Conservation (phyloP, 306 rosid genomes). For the Dryas alaskensis region DNA sequence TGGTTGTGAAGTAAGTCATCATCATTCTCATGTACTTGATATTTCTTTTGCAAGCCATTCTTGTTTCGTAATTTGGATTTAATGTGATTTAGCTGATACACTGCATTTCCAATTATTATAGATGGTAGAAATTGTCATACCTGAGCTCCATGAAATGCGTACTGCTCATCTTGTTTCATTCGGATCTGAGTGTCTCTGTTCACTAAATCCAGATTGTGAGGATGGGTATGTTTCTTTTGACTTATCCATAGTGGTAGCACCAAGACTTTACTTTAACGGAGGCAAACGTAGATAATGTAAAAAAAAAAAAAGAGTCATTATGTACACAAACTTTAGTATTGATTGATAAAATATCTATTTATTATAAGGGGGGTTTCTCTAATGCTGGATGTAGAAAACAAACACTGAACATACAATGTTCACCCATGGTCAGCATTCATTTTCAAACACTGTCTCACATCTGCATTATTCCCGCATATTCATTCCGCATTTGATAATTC, state of each 20-base stretch:
- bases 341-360: neutral
- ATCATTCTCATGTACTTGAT: constrained; percentile 9
- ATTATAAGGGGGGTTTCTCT: no score
- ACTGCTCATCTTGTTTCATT: constrained; percentile 80
- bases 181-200: constrained; percentile 65
- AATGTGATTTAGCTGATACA: constrained; percentile 25
- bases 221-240: constrained; percentile 66
- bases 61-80: neutral
- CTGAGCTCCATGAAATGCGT: constrained; percentile 81
- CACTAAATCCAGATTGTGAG: constrained; percentile 59
- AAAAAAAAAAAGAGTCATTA: neutral
- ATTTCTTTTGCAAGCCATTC: constrained; percentile 13
- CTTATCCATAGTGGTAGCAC: neutral
- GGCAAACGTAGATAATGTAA: neutral
- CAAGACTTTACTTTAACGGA: neutral
- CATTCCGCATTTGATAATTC: no score
- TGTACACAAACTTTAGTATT: neutral
- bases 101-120: constrained; percentile 6
- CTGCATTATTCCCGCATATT: no score
- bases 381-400: no score
- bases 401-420: no score
- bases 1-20: constrained; percentile 76
- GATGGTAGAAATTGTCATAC: constrained; percentile 73
- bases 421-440: no score
- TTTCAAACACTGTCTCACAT: no score